Percentiles rank a stretch among this genome's conserved stretches.
phyloP scores from a whole-genome alignment of 1,139 yeast genomes.

The Blastobotrys elegans region DNA sequence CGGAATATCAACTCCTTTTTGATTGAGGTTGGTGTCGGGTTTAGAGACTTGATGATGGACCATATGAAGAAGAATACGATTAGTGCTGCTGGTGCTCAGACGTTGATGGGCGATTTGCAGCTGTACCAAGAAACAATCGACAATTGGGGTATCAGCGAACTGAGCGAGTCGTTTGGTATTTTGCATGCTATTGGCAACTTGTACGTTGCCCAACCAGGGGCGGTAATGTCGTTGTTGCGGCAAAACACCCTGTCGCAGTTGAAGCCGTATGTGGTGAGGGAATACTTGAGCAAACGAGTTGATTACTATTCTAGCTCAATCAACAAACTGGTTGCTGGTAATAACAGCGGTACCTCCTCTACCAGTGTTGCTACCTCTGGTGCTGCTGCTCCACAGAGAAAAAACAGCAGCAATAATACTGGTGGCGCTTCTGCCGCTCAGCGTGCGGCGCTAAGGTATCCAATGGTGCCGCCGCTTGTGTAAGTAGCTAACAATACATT shows the following conservation, averaged over 20 bases:
- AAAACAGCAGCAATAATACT: not conserved
- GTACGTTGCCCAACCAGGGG: constrained; percentile 73
- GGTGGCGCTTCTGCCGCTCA: not conserved
- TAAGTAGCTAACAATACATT: too few species aligned
- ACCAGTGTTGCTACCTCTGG: too few species aligned
- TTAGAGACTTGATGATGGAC: constrained; percentile 56
- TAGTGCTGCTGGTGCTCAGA: constrained; percentile 76
- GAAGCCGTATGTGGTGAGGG: constrained; percentile 61
- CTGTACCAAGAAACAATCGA: constrained; percentile 72
- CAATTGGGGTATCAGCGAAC: constrained; percentile 58
- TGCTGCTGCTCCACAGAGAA: not conserved
- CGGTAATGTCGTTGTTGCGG: constrained; percentile 70
- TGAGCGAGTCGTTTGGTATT: constrained; percentile 65
- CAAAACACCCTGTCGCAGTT: constrained; percentile 75
- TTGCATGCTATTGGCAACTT: constrained; percentile 80
- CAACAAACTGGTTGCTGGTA: constrained; percentile 38
- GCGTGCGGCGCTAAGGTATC: constrained; percentile 3
- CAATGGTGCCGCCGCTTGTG: constrained; percentile 3
- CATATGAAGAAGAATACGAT: constrained; percentile 77
- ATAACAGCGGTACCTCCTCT: not conserved
- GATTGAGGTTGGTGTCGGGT: constrained; percentile 54
- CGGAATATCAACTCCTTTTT: constrained; percentile 52
- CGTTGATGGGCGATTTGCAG: constrained; percentile 79
- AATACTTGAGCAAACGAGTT: constrained; percentile 64
- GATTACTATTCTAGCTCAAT: constrained; percentile 56